Percentiles rank a stretch among this genome's conserved stretches.
phyloP scores from a whole-genome alignment of 352 stramenopile genomes.

The Plasmopara halstedii region DNA sequence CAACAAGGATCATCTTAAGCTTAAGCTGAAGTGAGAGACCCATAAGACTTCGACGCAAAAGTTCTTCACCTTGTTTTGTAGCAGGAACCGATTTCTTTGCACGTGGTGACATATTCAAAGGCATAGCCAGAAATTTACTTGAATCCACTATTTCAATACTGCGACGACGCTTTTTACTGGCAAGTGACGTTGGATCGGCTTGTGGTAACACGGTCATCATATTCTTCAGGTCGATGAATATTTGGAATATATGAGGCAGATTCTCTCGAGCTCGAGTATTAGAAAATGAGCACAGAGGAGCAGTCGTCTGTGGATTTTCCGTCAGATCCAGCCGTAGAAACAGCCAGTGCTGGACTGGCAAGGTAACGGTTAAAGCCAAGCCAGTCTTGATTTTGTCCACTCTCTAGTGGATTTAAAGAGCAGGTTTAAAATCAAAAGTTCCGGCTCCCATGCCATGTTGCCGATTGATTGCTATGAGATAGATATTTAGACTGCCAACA shows the following conservation, averaged over 20 bases:
- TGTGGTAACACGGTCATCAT: conserved; percentile 45
- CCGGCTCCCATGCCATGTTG: conserved; percentile 12
- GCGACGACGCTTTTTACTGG: conserved; percentile 57
- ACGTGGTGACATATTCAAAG: conserved; percentile 29
- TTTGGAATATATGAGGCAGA: too few relatives aligned
- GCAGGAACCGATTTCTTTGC: conserved; percentile 14
- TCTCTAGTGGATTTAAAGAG: conserved; percentile 25
- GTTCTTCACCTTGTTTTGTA: conserved; percentile 15
- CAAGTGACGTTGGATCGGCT: conserved; percentile 16
- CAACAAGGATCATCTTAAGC: conserved; percentile 79
- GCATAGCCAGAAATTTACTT: conserved; percentile 48
- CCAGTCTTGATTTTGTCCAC: conserved; percentile 14
- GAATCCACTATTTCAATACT: conserved; percentile 54
- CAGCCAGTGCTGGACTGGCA: conserved; percentile 18
- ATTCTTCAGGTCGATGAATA: neutral
- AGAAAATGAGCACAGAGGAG: conserved; percentile 14
- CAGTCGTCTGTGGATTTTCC: conserved; percentile 17
- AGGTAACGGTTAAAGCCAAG: conserved; percentile 18
- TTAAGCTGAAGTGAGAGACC: conserved; percentile 74
- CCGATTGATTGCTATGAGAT: too few relatives aligned
- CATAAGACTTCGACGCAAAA: conserved; percentile 61
- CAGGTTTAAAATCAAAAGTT: conserved; percentile 12
- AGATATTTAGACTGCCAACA: neutral
- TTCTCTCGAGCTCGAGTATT: conserved; percentile 15
- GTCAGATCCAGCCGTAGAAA: conserved; percentile 24